Evolutionary conservation across 768 basidiomycete species (phyloP).

Genomic region (Nidularia pulvinata): DNA sequence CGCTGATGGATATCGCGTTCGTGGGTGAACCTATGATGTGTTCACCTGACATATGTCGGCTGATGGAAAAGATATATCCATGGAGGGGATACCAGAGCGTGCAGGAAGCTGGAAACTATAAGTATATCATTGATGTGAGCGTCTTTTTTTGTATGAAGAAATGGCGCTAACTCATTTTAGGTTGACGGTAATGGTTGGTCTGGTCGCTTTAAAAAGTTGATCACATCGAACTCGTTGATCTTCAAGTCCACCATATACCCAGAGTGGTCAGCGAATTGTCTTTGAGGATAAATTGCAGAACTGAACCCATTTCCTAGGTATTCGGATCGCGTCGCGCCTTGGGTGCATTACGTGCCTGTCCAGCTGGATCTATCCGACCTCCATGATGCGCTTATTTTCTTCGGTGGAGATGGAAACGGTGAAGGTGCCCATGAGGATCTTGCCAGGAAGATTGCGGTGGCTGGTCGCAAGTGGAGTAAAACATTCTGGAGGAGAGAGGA

Average conservation of each 20-base stretch:
- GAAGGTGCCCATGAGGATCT: constrained; percentile 61
- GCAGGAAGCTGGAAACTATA: constrained; percentile 53
- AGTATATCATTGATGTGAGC: constrained; percentile 59
- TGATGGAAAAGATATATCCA: constrained; percentile 44
- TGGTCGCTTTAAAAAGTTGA: constrained; percentile 64
- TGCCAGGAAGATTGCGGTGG: constrained; percentile 46
- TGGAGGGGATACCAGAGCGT: constrained; percentile 43
- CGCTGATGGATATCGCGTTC: constrained; percentile 63
- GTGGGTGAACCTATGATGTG: constrained; percentile 43
- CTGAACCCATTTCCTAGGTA: constrained; percentile 34
- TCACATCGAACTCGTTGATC: constrained; percentile 60
- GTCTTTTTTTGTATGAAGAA: neutral
- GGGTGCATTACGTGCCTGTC: constrained; percentile 77
- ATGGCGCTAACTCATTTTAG: constrained; percentile 17
- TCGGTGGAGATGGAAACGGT: constrained; percentile 61
- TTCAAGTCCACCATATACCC: constrained; percentile 76
- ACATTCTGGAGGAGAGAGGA: constrained; percentile 49
- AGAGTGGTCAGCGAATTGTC: constrained; percentile 51
- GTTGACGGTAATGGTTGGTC: constrained; percentile 72
- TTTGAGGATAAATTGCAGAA: neutral
- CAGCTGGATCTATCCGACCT: constrained; percentile 66
- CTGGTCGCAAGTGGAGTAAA: constrained; percentile 27
- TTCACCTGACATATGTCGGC: constrained; percentile 33
- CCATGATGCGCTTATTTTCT: constrained; percentile 73
- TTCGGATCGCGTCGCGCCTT: constrained; percentile 56